phyloP scores from a whole-genome alignment of 345 rosid genomes.

The Crucihimalaya himalaica region DNA sequence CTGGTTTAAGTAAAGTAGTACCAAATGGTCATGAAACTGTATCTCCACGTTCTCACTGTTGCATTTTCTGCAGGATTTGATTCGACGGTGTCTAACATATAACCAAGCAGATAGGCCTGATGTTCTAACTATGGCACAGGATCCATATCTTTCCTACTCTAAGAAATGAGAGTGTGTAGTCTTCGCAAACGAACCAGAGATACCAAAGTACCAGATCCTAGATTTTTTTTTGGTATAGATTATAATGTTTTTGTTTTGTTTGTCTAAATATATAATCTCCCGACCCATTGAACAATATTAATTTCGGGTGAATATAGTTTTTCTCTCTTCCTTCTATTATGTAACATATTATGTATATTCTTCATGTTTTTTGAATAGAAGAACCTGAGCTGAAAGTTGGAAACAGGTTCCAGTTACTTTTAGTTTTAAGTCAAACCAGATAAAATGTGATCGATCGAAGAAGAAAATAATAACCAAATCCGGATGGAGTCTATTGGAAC shows the following conservation, averaged over 20 bases:
- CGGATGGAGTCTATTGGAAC: neutral
- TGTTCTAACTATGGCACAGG: slow-evolving; percentile 81
- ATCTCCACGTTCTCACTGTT: slow-evolving; percentile 15
- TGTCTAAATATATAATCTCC: neutral
- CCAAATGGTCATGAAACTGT: slow-evolving; percentile 1
- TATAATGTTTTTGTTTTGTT: slow-evolving; percentile 26
- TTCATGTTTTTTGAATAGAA: slow-evolving; percentile 21
- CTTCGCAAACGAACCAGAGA: slow-evolving; percentile 37
- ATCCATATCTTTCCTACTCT: slow-evolving; percentile 74
- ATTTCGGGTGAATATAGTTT: slow-evolving; percentile 14
- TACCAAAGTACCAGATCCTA: slow-evolving; percentile 21
- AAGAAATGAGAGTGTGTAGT: slow-evolving; percentile 56
- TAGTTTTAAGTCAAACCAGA: neutral
- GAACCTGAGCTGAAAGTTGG: slow-evolving; percentile 10
- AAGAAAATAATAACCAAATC: neutral
- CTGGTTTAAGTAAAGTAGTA: slow-evolving; percentile 14
- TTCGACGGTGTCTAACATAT: slow-evolving; percentile 87
- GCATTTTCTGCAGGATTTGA: slow-evolving; percentile 65
- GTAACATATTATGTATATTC: slow-evolving; percentile 20
- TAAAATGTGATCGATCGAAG: neutral
- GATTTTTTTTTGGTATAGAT: slow-evolving; percentile 20
- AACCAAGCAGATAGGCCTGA: slow-evolving; percentile 91
- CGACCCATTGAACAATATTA: slow-evolving; percentile 14
- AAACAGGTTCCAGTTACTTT: neutral
- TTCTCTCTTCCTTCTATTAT: neutral